These are phyloP conservation scores for Pontederia paniculata DNA, from an alignment of 176 grass and related monocot species.

Conservation along the genomic window DNA sequence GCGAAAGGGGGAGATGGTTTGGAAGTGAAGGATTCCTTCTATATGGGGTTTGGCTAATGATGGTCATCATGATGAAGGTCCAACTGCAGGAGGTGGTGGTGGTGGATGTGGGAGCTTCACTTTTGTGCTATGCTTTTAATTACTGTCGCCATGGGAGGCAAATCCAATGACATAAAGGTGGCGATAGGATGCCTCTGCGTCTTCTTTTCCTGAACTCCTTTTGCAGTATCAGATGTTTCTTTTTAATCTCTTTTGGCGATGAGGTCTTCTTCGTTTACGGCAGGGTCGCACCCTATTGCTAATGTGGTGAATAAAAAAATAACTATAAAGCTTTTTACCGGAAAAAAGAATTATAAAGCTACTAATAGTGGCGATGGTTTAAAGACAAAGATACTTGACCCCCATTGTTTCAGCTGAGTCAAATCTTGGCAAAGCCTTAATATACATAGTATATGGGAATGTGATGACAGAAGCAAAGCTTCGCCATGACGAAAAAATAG, in stretches of 20 bases:
- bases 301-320: too few relatives aligned
- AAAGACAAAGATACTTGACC: too few relatives aligned
- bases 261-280: background rate
- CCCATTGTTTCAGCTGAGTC: too few relatives aligned
- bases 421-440: too few relatives aligned
- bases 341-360: too few relatives aligned
- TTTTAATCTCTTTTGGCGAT: background rate
- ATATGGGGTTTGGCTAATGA: background rate
- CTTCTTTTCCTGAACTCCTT: background rate
- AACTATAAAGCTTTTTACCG: too few relatives aligned
- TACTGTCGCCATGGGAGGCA: background rate
- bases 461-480: too few relatives aligned
- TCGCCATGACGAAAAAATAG: too few relatives aligned
- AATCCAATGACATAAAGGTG: background rate
- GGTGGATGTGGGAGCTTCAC: background rate
- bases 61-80: background rate
- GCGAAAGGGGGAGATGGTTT: background rate
- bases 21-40: background rate
- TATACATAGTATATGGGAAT: too few relatives aligned
- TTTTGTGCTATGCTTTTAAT: background rate
- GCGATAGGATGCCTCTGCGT: background rate
- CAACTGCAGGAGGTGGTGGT: background rate
- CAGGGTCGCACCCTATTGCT: too few relatives aligned
- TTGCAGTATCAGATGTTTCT: background rate
- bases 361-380: too few relatives aligned